Evolutionary conservation across 192 early-diverging fungal genomes (phyloP), one percentile per base, ranked within the genome.

Genomic region (Rhizoclosmatium globosum): DNA sequence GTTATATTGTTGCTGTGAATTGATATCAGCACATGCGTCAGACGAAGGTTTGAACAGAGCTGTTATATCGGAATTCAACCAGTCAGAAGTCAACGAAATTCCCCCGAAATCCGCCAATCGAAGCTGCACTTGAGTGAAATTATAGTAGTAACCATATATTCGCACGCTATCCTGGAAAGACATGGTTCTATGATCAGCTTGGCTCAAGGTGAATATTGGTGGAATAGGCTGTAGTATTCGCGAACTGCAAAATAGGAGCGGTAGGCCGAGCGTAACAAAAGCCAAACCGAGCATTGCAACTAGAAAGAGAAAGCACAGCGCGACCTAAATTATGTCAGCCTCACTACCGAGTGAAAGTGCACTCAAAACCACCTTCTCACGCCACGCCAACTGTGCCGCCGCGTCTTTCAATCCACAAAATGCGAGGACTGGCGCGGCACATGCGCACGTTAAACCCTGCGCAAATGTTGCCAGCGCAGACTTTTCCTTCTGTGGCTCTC

Each of bases 371-470:
- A 47, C 66, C 66, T 68, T 68, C 47, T 68, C 66, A 15, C 66
- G 66, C 66, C 66, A 68, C 19, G 66, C 66, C 21, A 68, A 13
- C 66, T 68, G 23, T 43, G 21, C 60, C 9, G 19, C 47, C 44
- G 17, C 0, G 44, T 19, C 47, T 64, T n/a, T 4, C 44, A n/a
- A 39, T n/a, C 31, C 66, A 19, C 38, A 39, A 68, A 47, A 11
- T 7, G 41, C 21, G 11, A 64, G 62, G 62, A 64, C 21, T 64
- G 9, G 62, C 62, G 7, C 23, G 23, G 7, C 62, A 17, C 56
- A 17, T 57, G 62, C 23, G 62, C 23, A 6, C 23, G 62, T 21
- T 6, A 11, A 64, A 7, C 21, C 23, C 23, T 17, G 21, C 23
- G 21, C 41, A 6, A 21, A 6, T 6, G 21, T 6, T 64, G 41